Base-by-base conservation (phyloP, 2,329 filamentous ascomycete genomes). In the Taxawa tesnikishii region DNA sequence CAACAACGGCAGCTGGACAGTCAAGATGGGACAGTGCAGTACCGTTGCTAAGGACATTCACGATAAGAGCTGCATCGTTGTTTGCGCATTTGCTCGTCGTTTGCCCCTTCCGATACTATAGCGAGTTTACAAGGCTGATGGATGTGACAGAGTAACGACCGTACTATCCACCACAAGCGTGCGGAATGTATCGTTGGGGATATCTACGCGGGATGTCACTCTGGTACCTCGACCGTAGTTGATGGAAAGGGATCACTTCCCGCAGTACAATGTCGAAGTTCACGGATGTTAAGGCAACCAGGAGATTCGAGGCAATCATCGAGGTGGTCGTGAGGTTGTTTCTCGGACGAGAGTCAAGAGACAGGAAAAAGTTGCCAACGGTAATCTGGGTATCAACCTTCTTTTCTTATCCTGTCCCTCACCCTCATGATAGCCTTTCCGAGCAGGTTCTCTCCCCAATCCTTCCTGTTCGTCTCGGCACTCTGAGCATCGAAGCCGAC, bases 361-460 rank as follows among this genome's bases (percentile, higher is more conserved):
- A n/a, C n/a, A n/a, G n/a, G n/a, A n/a, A n/a, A n/a, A n/a, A n/a
- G n/a, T n/a, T n/a, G n/a, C n/a, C n/a, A n/a, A n/a, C n/a, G n/a
- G n/a, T n/a, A n/a, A n/a, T n/a, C n/a, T n/a, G 19, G 2, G 19
- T n/a, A 23, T 23, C 19, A 23, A 8, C 8, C 8, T 43, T 65
- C 60, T 40, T 56, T 49, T 38, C 60, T 62, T 40, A 81, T 50
- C 41, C 59, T 57, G 41, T 51, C 58, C 39, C 76, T 65, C 15
- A 73, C 72, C 32, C 59, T 61, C 70, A 70, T 72, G 48, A 81
- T 50, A 15, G 67, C 73, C 54, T 69, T 69, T 0, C 76, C 77
- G 28, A 82, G 49, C 36, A 79, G 46, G 53, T 82, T 82, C 54
- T 67, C 36, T 0, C 77, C 77, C 78, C 76, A 82, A 3, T 50